These are phyloP conservation scores for Taiwanofungus camphoratus DNA, from an alignment of 1,284 basidiomycete species.

Conservation along the genomic window DNA sequence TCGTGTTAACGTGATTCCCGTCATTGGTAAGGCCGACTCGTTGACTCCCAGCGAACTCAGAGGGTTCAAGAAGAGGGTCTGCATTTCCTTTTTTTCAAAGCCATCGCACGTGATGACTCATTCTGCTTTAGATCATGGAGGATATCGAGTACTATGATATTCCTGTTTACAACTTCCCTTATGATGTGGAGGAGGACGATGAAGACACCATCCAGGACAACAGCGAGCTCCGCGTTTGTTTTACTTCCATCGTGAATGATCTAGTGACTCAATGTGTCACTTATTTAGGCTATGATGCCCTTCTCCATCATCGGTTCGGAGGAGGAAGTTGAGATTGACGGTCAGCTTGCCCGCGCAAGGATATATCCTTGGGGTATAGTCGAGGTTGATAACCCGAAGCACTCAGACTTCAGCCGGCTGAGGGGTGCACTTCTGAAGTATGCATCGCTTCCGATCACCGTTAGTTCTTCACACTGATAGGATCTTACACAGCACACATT, in stretches of 20 bases:
- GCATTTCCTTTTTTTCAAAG: conserved; percentile 19
- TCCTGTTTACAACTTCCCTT: conserved; percentile 99
- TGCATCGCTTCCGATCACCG: conserved; percentile 16
- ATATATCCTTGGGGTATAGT: conserved; percentile 98
- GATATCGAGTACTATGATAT: conserved; percentile 99
- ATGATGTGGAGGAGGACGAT: conserved; percentile 98
- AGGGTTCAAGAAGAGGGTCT: conserved; percentile 94
- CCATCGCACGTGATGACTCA: not conserved
- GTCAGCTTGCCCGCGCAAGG: conserved; percentile 86
- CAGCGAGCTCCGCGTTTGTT: conserved; percentile 76
- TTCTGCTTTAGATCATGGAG: conserved; percentile 85
- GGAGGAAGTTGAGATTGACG: conserved; percentile 92
- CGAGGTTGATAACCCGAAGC: conserved; percentile 97
- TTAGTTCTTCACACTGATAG: conserved; percentile 1
- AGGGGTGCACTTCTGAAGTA: conserved; percentile 88
- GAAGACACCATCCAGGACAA: conserved; percentile 99
- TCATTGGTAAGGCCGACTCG: conserved; percentile 96
- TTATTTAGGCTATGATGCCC: conserved; percentile 73
- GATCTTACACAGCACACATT: conserved; percentile 66
- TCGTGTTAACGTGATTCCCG: conserved; percentile 98
- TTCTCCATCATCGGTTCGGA: conserved; percentile 98
- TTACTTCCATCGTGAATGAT: not conserved
- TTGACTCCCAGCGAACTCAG: conserved; percentile 88
- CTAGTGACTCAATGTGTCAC: conserved; percentile 5
- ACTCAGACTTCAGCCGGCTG: conserved; percentile 94